A percentile compares a stretch with the other conserved stretches of the same genome.
These are phyloP conservation scores for Psilocybe mexicana DNA, from an alignment of 1,284 basidiomycete genomes.

Conservation along the genomic window DNA sequence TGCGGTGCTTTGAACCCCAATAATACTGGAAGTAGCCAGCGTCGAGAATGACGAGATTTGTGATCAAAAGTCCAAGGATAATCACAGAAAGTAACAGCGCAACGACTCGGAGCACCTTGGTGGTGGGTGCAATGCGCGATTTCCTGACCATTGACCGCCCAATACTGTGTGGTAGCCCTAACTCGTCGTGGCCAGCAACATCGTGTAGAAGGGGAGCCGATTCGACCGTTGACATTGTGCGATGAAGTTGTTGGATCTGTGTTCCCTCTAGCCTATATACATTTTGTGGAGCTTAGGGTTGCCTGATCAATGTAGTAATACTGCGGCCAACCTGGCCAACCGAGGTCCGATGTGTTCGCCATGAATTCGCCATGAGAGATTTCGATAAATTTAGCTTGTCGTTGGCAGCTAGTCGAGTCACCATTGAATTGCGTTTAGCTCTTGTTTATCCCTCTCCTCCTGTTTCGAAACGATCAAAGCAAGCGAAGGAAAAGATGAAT, in stretches of 20 bases:
- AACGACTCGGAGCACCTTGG: not conserved
- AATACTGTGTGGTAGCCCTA: not conserved
- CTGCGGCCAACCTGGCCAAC: no score
- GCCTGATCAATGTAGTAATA: no score
- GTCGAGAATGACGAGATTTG: not conserved
- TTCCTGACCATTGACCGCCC: not conserved
- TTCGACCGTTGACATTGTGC: not conserved
- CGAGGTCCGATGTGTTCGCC: no score
- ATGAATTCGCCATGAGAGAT: no score
- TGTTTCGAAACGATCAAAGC: no score
- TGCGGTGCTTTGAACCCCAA: not conserved
- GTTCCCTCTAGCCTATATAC: not conserved
- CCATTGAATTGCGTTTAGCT: no score
- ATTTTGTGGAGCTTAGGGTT: not conserved
- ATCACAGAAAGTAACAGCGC: not conserved
- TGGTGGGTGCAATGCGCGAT: not conserved
- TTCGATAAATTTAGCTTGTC: no score
- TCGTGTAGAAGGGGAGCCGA: not conserved
- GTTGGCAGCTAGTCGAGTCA: no score
- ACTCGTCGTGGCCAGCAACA: not conserved
- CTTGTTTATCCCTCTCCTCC: no score
- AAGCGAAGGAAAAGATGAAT: no score
- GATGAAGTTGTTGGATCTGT: not conserved
- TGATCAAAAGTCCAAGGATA: not conserved
- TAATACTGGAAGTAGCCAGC: not conserved